Conservation (phyloP, 768 basidiomycete species). For the Xerocomellus amylosporus region DNA sequence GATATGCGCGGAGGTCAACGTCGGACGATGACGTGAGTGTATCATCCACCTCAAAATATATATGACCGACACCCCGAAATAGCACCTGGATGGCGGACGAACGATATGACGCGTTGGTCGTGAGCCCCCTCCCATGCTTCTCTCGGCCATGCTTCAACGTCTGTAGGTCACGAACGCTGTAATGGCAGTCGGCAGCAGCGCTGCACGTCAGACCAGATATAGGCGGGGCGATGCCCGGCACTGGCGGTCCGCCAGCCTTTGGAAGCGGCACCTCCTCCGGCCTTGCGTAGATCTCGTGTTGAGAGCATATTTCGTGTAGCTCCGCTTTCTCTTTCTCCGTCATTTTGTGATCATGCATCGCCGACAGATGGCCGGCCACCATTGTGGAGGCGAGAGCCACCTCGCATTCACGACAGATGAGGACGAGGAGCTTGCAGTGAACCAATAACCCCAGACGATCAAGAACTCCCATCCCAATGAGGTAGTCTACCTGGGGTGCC, state of each 20-base stretch:
- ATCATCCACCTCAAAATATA: conserved; percentile 4
- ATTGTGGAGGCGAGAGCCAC: not conserved
- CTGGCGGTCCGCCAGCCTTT: not conserved
- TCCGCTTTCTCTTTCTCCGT: not conserved
- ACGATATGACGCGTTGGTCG: not conserved
- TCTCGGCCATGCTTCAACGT: conserved; percentile 2
- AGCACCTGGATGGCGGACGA: conserved; percentile 3
- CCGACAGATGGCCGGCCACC: not conserved
- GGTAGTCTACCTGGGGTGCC: not conserved
- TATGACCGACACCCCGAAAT: not conserved
- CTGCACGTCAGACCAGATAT: not conserved
- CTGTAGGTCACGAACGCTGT: not conserved
- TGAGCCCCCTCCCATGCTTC: not conserved
- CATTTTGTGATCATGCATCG: not conserved
- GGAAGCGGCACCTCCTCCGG: not conserved
- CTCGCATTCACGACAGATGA: not conserved
- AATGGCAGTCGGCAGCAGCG: not conserved
- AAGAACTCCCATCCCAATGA: not conserved
- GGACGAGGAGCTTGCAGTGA: not conserved
- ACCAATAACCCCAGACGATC: not conserved
- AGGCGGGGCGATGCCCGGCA: not conserved
- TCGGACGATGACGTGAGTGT: not conserved
- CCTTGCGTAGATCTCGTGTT: not conserved
- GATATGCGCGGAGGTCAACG: not conserved
- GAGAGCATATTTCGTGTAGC: not conserved